Evolutionary conservation across 2,329 filamentous ascomycete species (phyloP), one percentile per base, ranked within the genome.

Genomic region (Eurotiales sp.): DNA sequence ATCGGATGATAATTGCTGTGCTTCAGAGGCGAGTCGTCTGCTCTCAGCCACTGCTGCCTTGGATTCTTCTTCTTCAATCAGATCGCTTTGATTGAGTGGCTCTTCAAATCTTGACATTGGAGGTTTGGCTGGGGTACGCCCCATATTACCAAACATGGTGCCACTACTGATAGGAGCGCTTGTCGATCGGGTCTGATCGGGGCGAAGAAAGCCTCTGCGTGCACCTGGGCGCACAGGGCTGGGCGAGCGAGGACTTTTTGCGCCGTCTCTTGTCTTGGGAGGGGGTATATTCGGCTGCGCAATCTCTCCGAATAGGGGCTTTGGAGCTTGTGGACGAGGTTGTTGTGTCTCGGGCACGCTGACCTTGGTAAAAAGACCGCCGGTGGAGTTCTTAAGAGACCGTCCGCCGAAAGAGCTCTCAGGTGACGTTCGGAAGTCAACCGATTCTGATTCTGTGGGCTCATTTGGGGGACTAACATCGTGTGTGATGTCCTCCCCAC

Each of bases 241-340:
- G 4, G 74, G 74, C 8, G 74, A 77, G 22, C 73, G 65, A 21
- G 72, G 72, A 47, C 64, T 66, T 55, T 73, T 65, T 19, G 58
- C 59, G 36, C 57, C 58, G 27, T 22, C 56, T 55, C 66, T 61
- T 29, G 63, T 55, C 21, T 66, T 63, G 4, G 70, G 64, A 27
- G 71, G 67, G 17, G 69, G 68, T 50, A 70, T 71, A 36, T 62
- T 58, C 17, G 60, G 72, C 51, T 72, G 69, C 8, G 63, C 55
- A 30, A 76, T 66, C 55, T 77, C 74, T 15, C 74, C 74, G 56
- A 77, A 77, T 19, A 77, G 56, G 19, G 62, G 63, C 27, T 64
- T 61, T 17, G 64, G 61, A 25, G 58, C 48, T 47, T 58, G 60
- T 19, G 42, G n/a, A 37, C 61, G 59, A 15, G 60, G 57, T 40